These are phyloP conservation scores for Tephrocybe sp. DNA, from an alignment of 768 basidiomycete genomes.

Conservation along the genomic window DNA sequence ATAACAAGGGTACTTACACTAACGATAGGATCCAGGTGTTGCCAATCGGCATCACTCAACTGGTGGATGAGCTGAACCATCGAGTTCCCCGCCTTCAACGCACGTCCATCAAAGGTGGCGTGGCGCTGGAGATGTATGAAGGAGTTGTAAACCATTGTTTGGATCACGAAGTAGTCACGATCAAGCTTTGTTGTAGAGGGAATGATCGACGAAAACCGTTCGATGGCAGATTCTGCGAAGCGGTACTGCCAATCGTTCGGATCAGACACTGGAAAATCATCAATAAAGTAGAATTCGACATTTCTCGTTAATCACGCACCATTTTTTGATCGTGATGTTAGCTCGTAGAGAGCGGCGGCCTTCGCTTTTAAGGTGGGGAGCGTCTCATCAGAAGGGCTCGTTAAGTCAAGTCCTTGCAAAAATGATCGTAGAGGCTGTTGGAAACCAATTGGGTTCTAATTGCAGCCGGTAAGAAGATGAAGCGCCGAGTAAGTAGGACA, in stretches of 20 bases:
- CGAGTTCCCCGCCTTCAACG: conserved; percentile 42
- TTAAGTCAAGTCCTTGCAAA: conserved; percentile 24
- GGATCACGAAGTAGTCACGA: conserved; percentile 22
- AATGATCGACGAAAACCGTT: conserved; percentile 40
- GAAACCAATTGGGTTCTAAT: conserved; percentile 12
- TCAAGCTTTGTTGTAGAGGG: conserved; percentile 7
- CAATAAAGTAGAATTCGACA: conserved; percentile 18
- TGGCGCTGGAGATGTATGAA: conserved; percentile 52
- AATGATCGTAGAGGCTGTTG: conserved; percentile 26
- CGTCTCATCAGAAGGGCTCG: conserved; percentile 25
- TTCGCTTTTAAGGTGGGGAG: conserved; percentile 48
- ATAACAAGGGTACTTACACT: conserved; percentile 36
- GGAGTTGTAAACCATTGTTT: conserved; percentile 49
- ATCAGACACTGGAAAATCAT: conserved; percentile 33
- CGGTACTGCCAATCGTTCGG: conserved; percentile 29
- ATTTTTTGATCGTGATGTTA: conserved; percentile 43
- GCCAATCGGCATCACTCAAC: conserved; percentile 50
- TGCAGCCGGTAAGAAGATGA: not conserved
- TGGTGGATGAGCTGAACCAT: conserved; percentile 45
- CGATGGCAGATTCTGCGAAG: conserved; percentile 43
- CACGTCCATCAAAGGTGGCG: conserved; percentile 36
- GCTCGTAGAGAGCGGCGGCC: conserved; percentile 53
- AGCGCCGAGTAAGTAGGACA: not conserved
- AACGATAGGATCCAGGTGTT: conserved; percentile 52
- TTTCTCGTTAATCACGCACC: conserved; percentile 27